Evolutionary conservation across 306 rosid genomes (phyloP), one percentile per base, ranked within the genome.

Genomic region (Albizia julibrissin): DNA sequence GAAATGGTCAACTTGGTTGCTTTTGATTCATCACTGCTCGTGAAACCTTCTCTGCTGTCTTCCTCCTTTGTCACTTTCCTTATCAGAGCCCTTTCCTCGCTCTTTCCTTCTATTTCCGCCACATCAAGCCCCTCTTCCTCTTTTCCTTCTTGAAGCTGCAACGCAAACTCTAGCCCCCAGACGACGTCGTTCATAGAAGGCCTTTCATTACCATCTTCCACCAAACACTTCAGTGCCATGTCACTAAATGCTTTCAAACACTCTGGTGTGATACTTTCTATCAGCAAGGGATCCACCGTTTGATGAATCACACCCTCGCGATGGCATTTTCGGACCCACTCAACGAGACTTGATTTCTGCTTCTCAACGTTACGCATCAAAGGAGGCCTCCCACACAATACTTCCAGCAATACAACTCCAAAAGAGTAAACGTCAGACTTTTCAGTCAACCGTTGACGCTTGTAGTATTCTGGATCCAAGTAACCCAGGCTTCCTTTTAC

Each of bases 361-460:
- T n/a, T n/a, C n/a, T n/a, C n/a, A n/a, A n/a, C n/a, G n/a, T n/a
- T n/a, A n/a, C n/a, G n/a, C n/a, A n/a, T n/a, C n/a, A n/a, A n/a
- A n/a, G n/a, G n/a, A n/a, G 89, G 68, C 34, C 79, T 88, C 2
- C 42, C 42, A 39, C 34, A 31, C 34, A 31, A 31, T 31, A 31
- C 34, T 31, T 31, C 34, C 34, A 31, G 34, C 34, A 31, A 31
- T 31, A 31, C 34, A 31, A 31, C 34, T 31, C 34, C 34, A 31
- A 31, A 31, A 31, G 34, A 31, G 34, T 31, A 31, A 31, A 31
- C 34, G 34, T 31, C 34, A 31, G 34, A 31, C 34, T 31, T 31
- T 31, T 76, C 80, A 0, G 89, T 86, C 18, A 84, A 3, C 1
- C 59, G 56, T 8, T 77, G 80, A 2, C 81, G 80, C 0, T 70